Conservation (phyloP, 2,329 filamentous ascomycete genomes). For the Aspergillus luchuensis region DNA sequence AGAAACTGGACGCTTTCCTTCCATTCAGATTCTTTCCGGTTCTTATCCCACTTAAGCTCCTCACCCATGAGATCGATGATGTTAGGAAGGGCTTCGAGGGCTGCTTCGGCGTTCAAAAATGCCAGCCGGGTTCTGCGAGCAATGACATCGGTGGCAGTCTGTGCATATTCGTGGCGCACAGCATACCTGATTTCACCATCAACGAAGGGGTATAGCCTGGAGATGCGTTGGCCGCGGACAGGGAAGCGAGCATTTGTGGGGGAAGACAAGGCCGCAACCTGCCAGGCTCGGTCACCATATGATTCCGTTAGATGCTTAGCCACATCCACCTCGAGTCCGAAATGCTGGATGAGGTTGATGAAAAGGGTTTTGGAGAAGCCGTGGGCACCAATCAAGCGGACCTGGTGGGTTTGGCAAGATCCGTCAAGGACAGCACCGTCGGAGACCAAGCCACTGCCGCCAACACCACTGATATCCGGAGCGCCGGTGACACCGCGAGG, state of each 20-base stretch:
- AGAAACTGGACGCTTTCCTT: conserved; percentile 65
- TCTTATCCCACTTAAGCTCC: conserved; percentile 76
- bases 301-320: conserved; percentile 84
- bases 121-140: conserved; percentile 81
- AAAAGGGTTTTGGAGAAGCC: conserved; percentile 89
- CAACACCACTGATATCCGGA: conserved; percentile 69
- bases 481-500: conserved; percentile 60
- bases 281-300: conserved; percentile 92
- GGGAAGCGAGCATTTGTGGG: conserved; percentile 80
- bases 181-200: conserved; percentile 91
- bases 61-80: conserved; percentile 88
- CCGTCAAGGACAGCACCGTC: conserved; percentile 73
- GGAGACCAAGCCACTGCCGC: conserved; percentile 68
- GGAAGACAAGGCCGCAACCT: conserved; percentile 76
- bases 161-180: conserved; percentile 84
- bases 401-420: conserved; percentile 78
- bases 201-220: conserved; percentile 81
- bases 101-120: conserved; percentile 89
- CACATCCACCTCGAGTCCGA: conserved; percentile 86
- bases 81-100: conserved; percentile 78
- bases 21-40: conserved; percentile 79
- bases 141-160: conserved; percentile 85
- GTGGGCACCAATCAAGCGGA: conserved; percentile 79
- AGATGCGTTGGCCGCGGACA: conserved; percentile 77
- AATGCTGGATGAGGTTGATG: conserved; percentile 93